Base-by-base conservation (phyloP, 163 green algal species). In the Scenedesmus sp. region DNA sequence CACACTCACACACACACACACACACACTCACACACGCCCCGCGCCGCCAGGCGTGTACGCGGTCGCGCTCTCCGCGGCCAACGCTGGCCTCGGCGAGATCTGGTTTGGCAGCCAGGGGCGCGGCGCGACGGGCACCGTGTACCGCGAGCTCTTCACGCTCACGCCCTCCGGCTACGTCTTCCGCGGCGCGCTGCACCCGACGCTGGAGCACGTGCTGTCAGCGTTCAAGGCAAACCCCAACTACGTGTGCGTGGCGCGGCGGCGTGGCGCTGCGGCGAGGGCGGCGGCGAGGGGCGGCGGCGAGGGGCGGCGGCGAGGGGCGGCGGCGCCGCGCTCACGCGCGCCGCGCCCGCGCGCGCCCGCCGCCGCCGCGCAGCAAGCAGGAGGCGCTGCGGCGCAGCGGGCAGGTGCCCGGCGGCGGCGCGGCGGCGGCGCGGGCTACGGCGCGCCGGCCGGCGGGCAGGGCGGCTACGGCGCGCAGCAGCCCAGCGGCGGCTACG, bases 181-280 rank as follows among this genome's bases (percentile, higher is more conserved):
- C 74, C 33, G 67, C 14, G n/a, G 53, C 10, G 14, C 24, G 15
- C 18, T 77, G 31, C 33, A 45, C 22, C 33, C 26, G 1, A 60
- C 13, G 7, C 60, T 81, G 29, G 74, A 81, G 50, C 45, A 66
- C 28, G 63, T 81, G 2, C 29, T 81, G 20, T 50, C 9, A 1
- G 62, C 36, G n/a, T 81, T 81, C 63, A 81, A 81, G 48, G 4
- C 7, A n/a, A 29, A 74, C 14, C 74, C 74, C 9, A 74, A 75
- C 63, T 81, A 75, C 74, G n/a, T n/a, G n/a, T n/a, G n/a, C n/a
- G n/a, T n/a, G n/a, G n/a, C n/a, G n/a, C n/a, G n/a, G n/a, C n/a
- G n/a, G n/a, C n/a, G n/a, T n/a, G n/a, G n/a, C n/a, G n/a, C n/a
- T n/a, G n/a, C n/a, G n/a, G n/a, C n/a, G n/a, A n/a, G n/a, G n/a